Evolutionary conservation across 768 basidiomycete species (phyloP).

Genomic region (Termitomyces titanicus): DNA sequence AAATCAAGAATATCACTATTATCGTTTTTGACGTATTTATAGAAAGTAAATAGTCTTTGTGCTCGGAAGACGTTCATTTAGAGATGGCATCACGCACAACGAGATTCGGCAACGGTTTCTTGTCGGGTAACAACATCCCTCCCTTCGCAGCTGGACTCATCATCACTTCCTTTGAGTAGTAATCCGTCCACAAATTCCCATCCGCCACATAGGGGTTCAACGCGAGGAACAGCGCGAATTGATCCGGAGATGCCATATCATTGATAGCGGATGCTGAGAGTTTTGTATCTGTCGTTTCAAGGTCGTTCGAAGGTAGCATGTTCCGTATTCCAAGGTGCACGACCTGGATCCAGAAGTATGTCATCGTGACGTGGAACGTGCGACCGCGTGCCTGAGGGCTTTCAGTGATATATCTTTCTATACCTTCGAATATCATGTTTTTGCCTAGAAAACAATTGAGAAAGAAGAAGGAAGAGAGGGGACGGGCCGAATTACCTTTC

Average conservation of each 20-base stretch:
- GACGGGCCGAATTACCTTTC: conserved; percentile 26
- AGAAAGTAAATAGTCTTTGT: no score
- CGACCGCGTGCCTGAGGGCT: conserved; percentile 32
- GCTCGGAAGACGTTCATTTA: no score
- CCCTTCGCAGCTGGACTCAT: conserved; percentile 37
- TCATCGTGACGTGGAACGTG: conserved; percentile 44
- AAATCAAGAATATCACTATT: no score
- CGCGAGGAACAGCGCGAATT: conserved; percentile 34
- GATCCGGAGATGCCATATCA: conserved; percentile 15
- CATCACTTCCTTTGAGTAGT: conserved; percentile 40
- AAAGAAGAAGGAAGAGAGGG: background rate
- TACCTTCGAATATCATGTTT: conserved; percentile 39
- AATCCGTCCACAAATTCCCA: conserved; percentile 38
- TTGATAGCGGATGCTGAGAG: background rate
- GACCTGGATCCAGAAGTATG: conserved; percentile 49
- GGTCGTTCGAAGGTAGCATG: conserved; percentile 20
- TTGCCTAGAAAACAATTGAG: conserved; percentile 26
- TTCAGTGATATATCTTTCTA: conserved; percentile 33
- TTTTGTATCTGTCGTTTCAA: background rate
- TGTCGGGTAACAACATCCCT: conserved; percentile 42
- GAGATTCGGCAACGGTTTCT: conserved; percentile 37
- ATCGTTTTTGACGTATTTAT: no score
- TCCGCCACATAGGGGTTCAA: conserved; percentile 39
- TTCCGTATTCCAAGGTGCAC: conserved; percentile 43
- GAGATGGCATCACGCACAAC: conserved; percentile 30